These are phyloP conservation scores for Plenodomus tracheiphilus DNA, from an alignment of 2,329 filamentous ascomycete genomes.

Conservation along the genomic window DNA sequence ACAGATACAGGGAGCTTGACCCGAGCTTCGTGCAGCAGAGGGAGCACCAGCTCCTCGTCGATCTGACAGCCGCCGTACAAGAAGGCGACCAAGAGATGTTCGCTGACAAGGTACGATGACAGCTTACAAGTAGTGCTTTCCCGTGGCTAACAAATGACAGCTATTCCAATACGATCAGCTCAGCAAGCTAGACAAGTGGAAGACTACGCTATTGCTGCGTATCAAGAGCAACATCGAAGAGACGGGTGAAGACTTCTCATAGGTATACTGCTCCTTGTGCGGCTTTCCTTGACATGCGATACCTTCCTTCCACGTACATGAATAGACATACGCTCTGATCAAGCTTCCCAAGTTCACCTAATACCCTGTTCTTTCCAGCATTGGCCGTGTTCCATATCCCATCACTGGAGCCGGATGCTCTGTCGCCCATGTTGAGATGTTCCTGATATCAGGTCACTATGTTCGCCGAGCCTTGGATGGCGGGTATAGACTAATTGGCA, in stretches of 20 bases:
- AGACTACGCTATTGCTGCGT: conserved; percentile 80
- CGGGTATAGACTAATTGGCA: too few species aligned
- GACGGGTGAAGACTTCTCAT: conserved; percentile 70
- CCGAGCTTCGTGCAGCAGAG: conserved; percentile 70
- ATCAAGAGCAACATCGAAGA: conserved; percentile 84
- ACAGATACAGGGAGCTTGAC: conserved; percentile 74
- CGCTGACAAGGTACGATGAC: conserved; percentile 71
- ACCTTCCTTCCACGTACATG: background rate
- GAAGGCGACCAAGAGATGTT: conserved; percentile 80
- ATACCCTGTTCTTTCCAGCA: too few species aligned
- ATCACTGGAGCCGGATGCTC: too few species aligned
- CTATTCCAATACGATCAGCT: conserved; percentile 88
- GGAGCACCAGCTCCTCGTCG: conserved; percentile 79
- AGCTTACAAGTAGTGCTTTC: conserved; percentile 25
- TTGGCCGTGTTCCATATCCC: too few species aligned
- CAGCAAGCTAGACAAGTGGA: conserved; percentile 96
- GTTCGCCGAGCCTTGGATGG: too few species aligned
- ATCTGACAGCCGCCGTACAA: conserved; percentile 76
- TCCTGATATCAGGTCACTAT: too few species aligned
- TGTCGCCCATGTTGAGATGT: too few species aligned
- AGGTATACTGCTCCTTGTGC: conserved; percentile 2
- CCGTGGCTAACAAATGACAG: conserved; percentile 13
- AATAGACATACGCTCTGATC: conserved; percentile 1
- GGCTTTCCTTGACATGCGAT: background rate
- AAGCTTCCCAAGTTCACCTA: background rate